phyloP scores from a whole-genome alignment of 352 stramenopile species.

The Globisporangium paddicum region DNA sequence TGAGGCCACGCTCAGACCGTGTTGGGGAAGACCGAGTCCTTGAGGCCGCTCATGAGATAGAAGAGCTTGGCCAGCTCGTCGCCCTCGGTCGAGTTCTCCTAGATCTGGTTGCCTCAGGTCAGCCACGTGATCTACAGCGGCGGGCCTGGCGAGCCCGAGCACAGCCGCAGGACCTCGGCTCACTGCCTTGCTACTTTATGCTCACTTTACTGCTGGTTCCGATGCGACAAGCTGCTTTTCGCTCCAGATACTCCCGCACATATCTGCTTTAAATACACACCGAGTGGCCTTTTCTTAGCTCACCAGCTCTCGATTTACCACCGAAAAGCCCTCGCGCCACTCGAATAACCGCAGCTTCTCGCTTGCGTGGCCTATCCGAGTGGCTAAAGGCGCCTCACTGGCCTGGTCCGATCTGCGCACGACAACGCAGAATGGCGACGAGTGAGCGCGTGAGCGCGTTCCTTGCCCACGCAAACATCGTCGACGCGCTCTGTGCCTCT shows the following conservation, averaged over 20 bases:
- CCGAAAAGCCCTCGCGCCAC: background rate
- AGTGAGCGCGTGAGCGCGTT: conserved; percentile 49
- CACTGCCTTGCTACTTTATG: too few relatives aligned
- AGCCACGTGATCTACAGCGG: conserved; percentile 55
- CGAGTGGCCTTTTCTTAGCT: conserved; percentile 7
- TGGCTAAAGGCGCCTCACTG: background rate
- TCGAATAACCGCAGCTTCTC: too few relatives aligned
- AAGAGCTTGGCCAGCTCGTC: conserved; percentile 40
- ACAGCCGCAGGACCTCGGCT: conserved; percentile 53
- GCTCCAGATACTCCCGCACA: too few relatives aligned
- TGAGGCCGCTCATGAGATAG: conserved; percentile 47
- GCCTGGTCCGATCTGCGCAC: background rate
- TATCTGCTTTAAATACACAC: too few relatives aligned
- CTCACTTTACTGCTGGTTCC: too few relatives aligned
- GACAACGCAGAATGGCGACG: conserved; percentile 15
- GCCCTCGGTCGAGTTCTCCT: conserved; percentile 63
- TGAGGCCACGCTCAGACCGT: too few relatives aligned
- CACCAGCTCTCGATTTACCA: conserved; percentile 1
- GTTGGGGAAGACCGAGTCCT: conserved; percentile 46
- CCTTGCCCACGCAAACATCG: conserved; percentile 32
- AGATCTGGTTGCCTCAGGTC: conserved; percentile 53
- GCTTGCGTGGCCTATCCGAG: too few relatives aligned
- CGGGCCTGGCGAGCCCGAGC: conserved; percentile 34
- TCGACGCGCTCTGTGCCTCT: conserved; percentile 29
- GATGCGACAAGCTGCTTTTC: too few relatives aligned